These are phyloP conservation scores for Hypoxylon sp. DNA, from an alignment of 2,329 filamentous ascomycete genomes.

Conservation along the genomic window DNA sequence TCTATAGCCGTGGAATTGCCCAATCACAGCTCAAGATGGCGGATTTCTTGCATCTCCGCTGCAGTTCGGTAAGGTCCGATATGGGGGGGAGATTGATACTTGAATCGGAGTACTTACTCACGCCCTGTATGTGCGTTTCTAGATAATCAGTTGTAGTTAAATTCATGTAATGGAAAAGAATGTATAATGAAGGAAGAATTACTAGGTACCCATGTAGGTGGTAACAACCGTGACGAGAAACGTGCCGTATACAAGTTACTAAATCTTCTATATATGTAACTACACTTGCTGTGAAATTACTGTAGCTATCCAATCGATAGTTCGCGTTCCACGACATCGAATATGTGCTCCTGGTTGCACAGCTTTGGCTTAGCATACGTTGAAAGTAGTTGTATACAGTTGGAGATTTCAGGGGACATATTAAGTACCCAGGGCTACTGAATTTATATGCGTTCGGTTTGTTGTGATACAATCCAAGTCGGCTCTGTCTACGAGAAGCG, in stretches of 20 bases:
- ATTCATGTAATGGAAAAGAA: background rate
- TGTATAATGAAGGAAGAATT: background rate
- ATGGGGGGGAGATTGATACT: background rate
- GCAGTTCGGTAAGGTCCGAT: constrained; percentile 32
- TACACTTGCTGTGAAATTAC: background rate
- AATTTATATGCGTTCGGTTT: too few relatives aligned
- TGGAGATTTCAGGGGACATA: too few relatives aligned
- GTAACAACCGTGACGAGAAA: background rate
- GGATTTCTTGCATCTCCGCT: constrained; percentile 45
- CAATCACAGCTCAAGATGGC: constrained; percentile 26
- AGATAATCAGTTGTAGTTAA: constrained; percentile 15
- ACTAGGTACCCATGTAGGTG: background rate
- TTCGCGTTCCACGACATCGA: background rate
- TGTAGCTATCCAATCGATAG: background rate
- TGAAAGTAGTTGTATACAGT: too few relatives aligned
- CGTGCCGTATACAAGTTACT: background rate
- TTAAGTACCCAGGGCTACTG: too few relatives aligned
- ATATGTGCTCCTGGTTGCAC: background rate
- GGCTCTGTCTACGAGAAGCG: background rate
- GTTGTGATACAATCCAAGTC: background rate
- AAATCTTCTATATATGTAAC: background rate
- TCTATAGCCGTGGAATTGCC: constrained; percentile 31
- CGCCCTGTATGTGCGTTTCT: constrained; percentile 9
- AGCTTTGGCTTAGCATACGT: too few relatives aligned
- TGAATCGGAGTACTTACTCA: constrained; percentile 17